Evolutionary conservation across 306 rosid genomes (phyloP), one percentile per base, ranked within the genome.

Genomic region (Trifolium fragiferum): DNA sequence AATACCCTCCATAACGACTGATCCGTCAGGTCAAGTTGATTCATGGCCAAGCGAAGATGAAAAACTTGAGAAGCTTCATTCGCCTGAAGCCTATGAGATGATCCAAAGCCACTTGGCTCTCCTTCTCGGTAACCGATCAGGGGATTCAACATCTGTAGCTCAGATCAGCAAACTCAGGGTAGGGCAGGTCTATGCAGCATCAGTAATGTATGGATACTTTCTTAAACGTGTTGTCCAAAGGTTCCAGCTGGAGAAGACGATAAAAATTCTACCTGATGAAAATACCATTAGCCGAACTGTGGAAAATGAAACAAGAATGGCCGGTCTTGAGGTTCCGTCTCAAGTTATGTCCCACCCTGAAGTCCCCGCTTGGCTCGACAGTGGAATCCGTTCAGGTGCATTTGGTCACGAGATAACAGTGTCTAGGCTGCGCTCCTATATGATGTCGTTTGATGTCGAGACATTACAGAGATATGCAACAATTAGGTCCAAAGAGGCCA

Each of bases 111-210:
- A 93, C 66, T 72, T 93, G 72, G 74, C 93, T 84, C 84, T 93
- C 68, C 87, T 93, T 77, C 80, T 93, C 33, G 97, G 97, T 43
- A 87, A 78, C 68, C 86, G 93, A 21, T 3, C 75, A 7, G 86
- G 80, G 16, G 98, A 93, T 80, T 81, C 85, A 18, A n/a, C 84
- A 33, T 84, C 97, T 25, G 88, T 90, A 16, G 96, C 96, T 32
- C 90, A 89, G 78, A 89, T 89, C 65, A 89, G 97, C 86, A 89
- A 89, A 78, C 87, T 93, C 51, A 86, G 92, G 78, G 92, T 84
- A 13, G 97, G 98, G 43, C 97, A 93, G 81, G 98, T 90, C 81
- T 93, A 93, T 81, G 98, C 98, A 0, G 98, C 98, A 5, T 93
- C 97, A 20, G 85, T 90, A 66, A 88, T 93, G 97, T 93, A 93